Percentiles rank a stretch among this genome's conserved stretches.
These are phyloP conservation scores for Apiospora kogelbergensis DNA, from an alignment of 2,329 filamentous ascomycete species.

Conservation along the genomic window DNA sequence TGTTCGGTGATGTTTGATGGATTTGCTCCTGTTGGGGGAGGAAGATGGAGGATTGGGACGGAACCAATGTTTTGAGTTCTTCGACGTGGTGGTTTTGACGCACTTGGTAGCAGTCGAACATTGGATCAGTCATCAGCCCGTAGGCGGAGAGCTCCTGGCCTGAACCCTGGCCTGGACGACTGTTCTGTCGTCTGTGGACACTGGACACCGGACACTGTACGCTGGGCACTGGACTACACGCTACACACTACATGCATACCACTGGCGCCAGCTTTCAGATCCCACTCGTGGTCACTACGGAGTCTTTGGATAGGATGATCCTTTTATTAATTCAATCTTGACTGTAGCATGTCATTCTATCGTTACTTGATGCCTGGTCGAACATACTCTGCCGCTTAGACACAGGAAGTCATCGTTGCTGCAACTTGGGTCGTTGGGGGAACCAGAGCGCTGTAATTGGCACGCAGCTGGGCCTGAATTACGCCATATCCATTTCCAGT, in stretches of 20 bases:
- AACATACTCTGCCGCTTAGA: too few relatives aligned
- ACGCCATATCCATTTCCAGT: background rate
- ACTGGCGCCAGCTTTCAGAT: too few relatives aligned
- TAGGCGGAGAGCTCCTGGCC: slow-evolving; percentile 5
- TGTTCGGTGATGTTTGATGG: background rate
- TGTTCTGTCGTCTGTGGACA: background rate
- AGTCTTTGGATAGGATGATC: too few relatives aligned
- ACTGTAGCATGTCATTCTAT: too few relatives aligned
- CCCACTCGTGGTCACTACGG: too few relatives aligned
- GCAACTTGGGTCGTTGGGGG: background rate
- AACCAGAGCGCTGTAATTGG: slow-evolving; percentile 1
- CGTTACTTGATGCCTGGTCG: too few relatives aligned
- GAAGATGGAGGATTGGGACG: slow-evolving; percentile 4
- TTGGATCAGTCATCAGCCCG: slow-evolving; percentile 4
- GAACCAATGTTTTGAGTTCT: slow-evolving; percentile 14
- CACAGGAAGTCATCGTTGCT: too few relatives aligned
- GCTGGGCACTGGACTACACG: too few relatives aligned
- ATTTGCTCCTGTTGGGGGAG: background rate
- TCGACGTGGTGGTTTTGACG: slow-evolving; percentile 13
- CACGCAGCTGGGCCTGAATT: background rate
- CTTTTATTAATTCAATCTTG: too few relatives aligned
- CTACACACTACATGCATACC: too few relatives aligned
- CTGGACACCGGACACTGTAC: too few relatives aligned
- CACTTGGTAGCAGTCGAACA: slow-evolving; percentile 8
- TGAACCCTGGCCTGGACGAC: background rate